Evolutionary conservation across 345 rosid genomes (phyloP), one percentile per base, ranked within the genome.

Genomic region (Citrus reticulata): DNA sequence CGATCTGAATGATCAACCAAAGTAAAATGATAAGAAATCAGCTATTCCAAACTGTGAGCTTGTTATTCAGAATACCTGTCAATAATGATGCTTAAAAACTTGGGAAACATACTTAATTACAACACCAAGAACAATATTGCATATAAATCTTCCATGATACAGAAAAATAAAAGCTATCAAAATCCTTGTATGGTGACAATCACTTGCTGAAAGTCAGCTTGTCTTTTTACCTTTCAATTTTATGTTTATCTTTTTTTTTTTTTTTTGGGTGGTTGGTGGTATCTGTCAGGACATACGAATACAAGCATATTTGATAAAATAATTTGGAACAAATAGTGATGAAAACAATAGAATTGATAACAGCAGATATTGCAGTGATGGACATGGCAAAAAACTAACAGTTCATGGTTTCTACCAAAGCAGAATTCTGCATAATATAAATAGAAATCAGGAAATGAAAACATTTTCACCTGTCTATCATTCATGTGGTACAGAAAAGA

Each of bases 401-500:
- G 65, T 40, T 10, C 29, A 74, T 29, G 49, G 9, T 24, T 30
- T 49, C 46, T 65, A 73, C 17, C 13, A 27, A 27, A 59, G 24
- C 42, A 55, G 7, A 51, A 57, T 39, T 49, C 42, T 72, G 30
- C n/a, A 59, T 65, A 22, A 78, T 24, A 37, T 58, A 37, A 51
- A 67, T 30, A 49, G 40, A 11, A 35, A 42, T 29, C 7, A 65
- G 40, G 40, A 4, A 49, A 27, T 7, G 7, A 51, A n/a, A 62
- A 49, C 14, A 22, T 34, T 34, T 25, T 75, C 81, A 90, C 98
- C 97, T 89, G 95, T 73, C 89, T 89, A 79, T 95, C 90, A 14
- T 88, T 87, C 99, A 95, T 95, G 91, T 95, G 98, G 85, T 95
- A 93, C 81, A 95, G 83, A 90, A 95, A 95, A 65, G 99, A 92